These are phyloP conservation scores for Cyclotella kingstonii DNA, from an alignment of 108 stramenopile species.

Conservation along the genomic window DNA sequence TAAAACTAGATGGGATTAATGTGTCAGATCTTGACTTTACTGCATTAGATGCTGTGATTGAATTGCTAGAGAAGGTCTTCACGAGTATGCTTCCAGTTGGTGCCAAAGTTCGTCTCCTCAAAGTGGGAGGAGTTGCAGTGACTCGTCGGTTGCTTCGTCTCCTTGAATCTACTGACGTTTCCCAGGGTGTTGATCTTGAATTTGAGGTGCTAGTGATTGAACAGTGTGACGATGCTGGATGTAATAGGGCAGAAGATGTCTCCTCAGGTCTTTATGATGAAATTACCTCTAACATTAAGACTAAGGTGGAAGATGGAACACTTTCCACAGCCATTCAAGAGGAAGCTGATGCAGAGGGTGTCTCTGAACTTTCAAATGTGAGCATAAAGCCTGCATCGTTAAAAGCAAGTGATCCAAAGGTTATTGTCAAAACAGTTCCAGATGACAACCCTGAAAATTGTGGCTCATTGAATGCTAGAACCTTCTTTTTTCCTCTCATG, in stretches of 20 bases:
- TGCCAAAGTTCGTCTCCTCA: slow-evolving; percentile 28
- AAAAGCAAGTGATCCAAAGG: slow-evolving; percentile 6
- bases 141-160: slow-evolving; percentile 23
- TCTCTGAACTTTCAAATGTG: slow-evolving; percentile 18
- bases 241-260: slow-evolving; percentile 18
- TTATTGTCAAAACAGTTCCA: slow-evolving; percentile 4
- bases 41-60: slow-evolving; percentile 14
- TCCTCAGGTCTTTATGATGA: slow-evolving; percentile 12
- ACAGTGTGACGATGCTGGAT: slow-evolving; percentile 11
- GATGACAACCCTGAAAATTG: neutral
- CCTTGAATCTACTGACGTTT: slow-evolving; percentile 15
- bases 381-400: slow-evolving; percentile 9
- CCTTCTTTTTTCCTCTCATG: too few relatives aligned
- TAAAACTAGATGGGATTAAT: slow-evolving; percentile 17
- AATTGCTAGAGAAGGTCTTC: slow-evolving; percentile 19
- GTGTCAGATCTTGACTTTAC: slow-evolving; percentile 31
- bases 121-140: slow-evolving; percentile 27
- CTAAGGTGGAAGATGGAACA: slow-evolving; percentile 20
- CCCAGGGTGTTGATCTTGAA: slow-evolving; percentile 39
- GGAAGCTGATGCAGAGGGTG: slow-evolving; percentile 15
- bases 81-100: slow-evolving; percentile 25
- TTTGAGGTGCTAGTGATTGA: slow-evolving; percentile 27
- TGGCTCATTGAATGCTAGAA: neutral
- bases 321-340: slow-evolving; percentile 20
- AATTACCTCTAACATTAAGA: slow-evolving; percentile 17